Conservation (phyloP, 2,329 filamentous ascomycete genomes). For the Aspergillus sp. region DNA sequence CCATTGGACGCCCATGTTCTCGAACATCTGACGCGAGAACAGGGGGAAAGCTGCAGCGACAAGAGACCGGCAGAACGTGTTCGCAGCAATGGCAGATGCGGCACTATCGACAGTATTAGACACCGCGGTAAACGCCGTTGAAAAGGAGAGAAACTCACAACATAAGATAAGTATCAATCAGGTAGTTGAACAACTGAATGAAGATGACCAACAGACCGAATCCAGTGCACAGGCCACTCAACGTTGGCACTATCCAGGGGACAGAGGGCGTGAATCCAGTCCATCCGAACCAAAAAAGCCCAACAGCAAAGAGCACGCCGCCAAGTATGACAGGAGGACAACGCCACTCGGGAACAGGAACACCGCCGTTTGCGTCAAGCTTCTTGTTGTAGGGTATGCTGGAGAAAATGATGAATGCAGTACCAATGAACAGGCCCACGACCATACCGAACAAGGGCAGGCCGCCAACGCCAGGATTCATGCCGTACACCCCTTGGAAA, state of each 20-base stretch:
- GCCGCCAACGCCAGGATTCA: conserved; percentile 68
- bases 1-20: conserved; percentile 39
- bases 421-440: conserved; percentile 68
- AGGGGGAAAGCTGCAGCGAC: conserved; percentile 38
- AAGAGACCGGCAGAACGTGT: conserved; percentile 48
- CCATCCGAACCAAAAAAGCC: conserved; percentile 79
- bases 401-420: conserved; percentile 61
- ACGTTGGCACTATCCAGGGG: conserved; percentile 42
- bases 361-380: conserved; percentile 63
- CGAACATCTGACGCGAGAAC: conserved; percentile 40
- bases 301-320: conserved; percentile 54
- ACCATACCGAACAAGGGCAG: conserved; percentile 86
- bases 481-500: conserved; percentile 60
- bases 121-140: fast-evolving
- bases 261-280: conserved; percentile 54
- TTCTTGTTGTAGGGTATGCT: conserved; percentile 69
- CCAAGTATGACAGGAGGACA: conserved; percentile 55
- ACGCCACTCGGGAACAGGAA: conserved; percentile 59
- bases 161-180: conserved; percentile 60
- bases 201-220: conserved; percentile 61
- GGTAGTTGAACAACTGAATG: conserved; percentile 58
- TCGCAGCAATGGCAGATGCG: conserved; percentile 53
- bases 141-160: conserved; percentile 19
- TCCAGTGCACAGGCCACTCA: conserved; percentile 54
- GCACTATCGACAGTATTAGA: conserved; percentile 30